Evolutionary conservation across 2,329 filamentous ascomycete species (phyloP).

Genomic region (Arthrinium puccinioides): DNA sequence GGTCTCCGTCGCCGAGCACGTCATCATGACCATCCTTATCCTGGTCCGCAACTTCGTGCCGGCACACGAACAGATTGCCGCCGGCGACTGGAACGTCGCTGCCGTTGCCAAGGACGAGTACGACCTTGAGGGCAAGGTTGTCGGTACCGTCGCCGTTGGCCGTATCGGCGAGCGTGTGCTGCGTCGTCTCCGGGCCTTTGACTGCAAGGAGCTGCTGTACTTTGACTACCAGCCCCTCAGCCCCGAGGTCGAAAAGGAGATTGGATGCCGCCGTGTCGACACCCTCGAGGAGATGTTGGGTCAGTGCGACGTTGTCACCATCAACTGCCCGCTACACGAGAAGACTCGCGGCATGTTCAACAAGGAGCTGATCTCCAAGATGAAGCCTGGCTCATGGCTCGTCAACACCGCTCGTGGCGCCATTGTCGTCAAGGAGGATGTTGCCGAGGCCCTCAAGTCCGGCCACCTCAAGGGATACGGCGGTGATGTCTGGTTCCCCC

Average conservation of each 20-base stretch:
- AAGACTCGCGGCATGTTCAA: constrained; percentile 96
- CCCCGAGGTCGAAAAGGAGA: constrained; percentile 85
- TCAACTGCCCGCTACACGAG: constrained; percentile 99
- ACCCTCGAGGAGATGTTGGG: constrained; percentile 86
- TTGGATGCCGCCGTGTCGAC: constrained; percentile 85
- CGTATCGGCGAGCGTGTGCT: constrained; percentile 98
- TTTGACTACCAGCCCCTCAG: constrained; percentile 96
- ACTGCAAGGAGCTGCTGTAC: constrained; percentile 99
- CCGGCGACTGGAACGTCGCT: constrained; percentile 92
- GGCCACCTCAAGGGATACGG: constrained; percentile 88
- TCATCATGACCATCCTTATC: constrained; percentile 95
- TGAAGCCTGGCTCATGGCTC: constrained; percentile 97
- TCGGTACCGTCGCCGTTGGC: constrained; percentile 94
- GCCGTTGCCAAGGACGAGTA: constrained; percentile 97
- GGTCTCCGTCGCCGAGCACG: constrained; percentile 97
- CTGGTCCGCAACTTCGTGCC: constrained; percentile 98
- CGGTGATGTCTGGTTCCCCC: constrained; percentile 93
- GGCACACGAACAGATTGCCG: constrained; percentile 86
- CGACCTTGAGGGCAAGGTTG: constrained; percentile 94
- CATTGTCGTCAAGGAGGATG: constrained; percentile 99
- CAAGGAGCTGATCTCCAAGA: constrained; percentile 97
- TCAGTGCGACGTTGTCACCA: constrained; percentile 96
- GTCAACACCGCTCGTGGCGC: constrained; percentile 98
- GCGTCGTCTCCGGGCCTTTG: constrained; percentile 90
- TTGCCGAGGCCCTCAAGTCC: constrained; percentile 83